These are phyloP conservation scores for Nemania sp. DNA, from an alignment of 2,329 filamentous ascomycete species.

Conservation along the genomic window DNA sequence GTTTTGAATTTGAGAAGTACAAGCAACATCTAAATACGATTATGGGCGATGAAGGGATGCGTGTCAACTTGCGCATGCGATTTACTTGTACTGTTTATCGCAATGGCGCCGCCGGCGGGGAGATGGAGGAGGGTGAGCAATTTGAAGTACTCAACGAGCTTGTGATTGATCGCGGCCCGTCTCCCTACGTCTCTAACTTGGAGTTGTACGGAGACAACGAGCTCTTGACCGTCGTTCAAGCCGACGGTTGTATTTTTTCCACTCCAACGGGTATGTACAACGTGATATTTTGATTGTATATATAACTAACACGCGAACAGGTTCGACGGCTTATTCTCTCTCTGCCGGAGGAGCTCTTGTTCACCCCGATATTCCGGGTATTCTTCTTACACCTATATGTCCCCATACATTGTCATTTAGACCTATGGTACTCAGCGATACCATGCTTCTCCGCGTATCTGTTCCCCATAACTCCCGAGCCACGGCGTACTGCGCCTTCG, in stretches of 20 bases:
- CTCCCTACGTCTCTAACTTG: constrained; percentile 95
- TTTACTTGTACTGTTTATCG: constrained; percentile 98
- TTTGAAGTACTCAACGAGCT: constrained; percentile 99
- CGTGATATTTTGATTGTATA: no score
- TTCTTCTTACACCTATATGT: constrained; percentile 96
- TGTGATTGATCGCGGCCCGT: constrained; percentile 96
- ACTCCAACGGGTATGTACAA: no score
- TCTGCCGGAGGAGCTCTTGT: constrained; percentile 96
- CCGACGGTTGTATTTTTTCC: constrained; percentile 97
- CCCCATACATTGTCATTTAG: constrained; percentile 97
- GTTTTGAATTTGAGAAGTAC: constrained; percentile 88
- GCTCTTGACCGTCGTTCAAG: constrained; percentile 93
- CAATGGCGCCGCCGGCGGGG: constrained; percentile 68
- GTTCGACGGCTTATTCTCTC: constrained; percentile 93
- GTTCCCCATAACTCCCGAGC: constrained; percentile 87
- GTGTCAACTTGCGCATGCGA: constrained; percentile 96
- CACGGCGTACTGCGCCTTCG: constrained; percentile 96
- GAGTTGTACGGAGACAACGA: constrained; percentile 97
- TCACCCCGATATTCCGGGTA: constrained; percentile 95
- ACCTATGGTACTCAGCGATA: constrained; percentile 97
- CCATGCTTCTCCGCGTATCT: constrained; percentile 88
- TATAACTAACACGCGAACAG: no score
- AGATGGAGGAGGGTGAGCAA: constrained; percentile 88
- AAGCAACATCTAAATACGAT: constrained; percentile 86
- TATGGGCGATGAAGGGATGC: constrained; percentile 96